Evolutionary conservation across 164 flowering plant species (phyloP), one percentile per base, ranked within the genome.

Genomic region (Annona cherimola): DNA sequence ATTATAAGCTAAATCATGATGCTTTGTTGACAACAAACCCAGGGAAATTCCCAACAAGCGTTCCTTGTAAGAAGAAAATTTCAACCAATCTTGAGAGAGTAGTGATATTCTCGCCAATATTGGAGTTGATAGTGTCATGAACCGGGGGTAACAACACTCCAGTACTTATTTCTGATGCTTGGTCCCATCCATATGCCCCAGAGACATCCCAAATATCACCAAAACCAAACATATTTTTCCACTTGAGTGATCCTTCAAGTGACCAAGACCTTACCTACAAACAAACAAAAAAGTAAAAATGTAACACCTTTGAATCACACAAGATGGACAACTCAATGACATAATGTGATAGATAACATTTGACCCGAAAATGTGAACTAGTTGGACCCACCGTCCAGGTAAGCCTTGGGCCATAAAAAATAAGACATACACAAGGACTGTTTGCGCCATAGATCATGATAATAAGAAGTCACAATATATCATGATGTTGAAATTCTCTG

Each of bases 121-220:
- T 63, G 99, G 97, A 45, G 86, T 79, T 12, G 67, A n/a, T 61
- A 81, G 70, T 76, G 84, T 80, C 81, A 76, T 91, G 71, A 94
- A 77, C 79, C 89, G 83, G n/a, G 26, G 99, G 97, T 62, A 91
- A 71, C 68, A 79, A 80, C 67, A 94, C 78, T 26, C 99, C 98
- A n/a, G 86, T 79, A 74, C 97, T 89, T 46, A 92, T 75, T 83
- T 94, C 94, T 57, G 89, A 83, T 40, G 91, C 76, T 71, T 88
- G 95, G 71, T 88, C 91, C 88, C 86, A 87, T 8, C 96, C 97
- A 86, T 86, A 91, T 41, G 88, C 86, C 76, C 84, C 45, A 46
- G 99, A 90, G 65, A 85, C 88, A 82, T 94, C 97, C 99, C 97
- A 94, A 68, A 88, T 59, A 81, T 94, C 99, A 43, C 92, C 99